Conservation (phyloP, 805 yeast genomes). For the Ogataea saltuana region DNA sequence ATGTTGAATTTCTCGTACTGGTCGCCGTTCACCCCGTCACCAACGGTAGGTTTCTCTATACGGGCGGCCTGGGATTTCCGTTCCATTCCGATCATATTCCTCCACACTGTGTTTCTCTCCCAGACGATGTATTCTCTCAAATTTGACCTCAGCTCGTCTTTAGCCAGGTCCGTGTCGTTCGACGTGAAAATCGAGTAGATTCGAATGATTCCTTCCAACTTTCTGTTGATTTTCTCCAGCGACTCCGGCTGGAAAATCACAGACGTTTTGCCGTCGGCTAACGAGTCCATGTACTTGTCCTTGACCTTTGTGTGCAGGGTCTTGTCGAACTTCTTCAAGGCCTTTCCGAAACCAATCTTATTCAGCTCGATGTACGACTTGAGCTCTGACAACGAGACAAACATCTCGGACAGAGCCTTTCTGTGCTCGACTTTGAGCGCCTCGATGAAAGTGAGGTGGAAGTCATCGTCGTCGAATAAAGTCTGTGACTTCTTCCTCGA, state of each 20-base stretch:
- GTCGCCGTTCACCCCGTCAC: constrained; percentile 23
- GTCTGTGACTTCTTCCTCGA: constrained; percentile 33
- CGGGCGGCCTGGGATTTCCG: constrained; percentile 78
- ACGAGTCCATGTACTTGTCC: constrained; percentile 52
- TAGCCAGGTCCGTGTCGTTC: constrained; percentile 42
- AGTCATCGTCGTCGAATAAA: constrained; percentile 39
- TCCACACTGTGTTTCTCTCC: constrained; percentile 98
- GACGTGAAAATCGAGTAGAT: constrained; percentile 42
- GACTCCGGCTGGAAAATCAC: constrained; percentile 57
- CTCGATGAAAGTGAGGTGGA: constrained; percentile 40
- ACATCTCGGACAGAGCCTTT: constrained; percentile 63
- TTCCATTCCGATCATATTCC: constrained; percentile 90
- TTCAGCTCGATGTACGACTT: constrained; percentile 82
- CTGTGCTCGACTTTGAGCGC: constrained; percentile 65
- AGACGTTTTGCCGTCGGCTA: constrained; percentile 43
- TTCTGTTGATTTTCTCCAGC: constrained; percentile 46
- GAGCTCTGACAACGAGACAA: constrained; percentile 77
- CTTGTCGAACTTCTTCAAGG: constrained; percentile 90
- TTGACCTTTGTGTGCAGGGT: constrained; percentile 63
- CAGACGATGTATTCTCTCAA: constrained; percentile 92
- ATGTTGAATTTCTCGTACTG: constrained; percentile 25
- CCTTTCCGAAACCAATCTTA: constrained; percentile 85
- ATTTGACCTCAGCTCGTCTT: constrained; percentile 48
- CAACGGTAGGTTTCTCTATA: constrained; percentile 34
- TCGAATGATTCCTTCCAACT: constrained; percentile 46